A percentile compares a stretch with the other conserved stretches of the same genome.
Evolutionary conservation across 1,139 yeast species (phyloP).

Genomic region (Suhomyces anneliseae): DNA sequence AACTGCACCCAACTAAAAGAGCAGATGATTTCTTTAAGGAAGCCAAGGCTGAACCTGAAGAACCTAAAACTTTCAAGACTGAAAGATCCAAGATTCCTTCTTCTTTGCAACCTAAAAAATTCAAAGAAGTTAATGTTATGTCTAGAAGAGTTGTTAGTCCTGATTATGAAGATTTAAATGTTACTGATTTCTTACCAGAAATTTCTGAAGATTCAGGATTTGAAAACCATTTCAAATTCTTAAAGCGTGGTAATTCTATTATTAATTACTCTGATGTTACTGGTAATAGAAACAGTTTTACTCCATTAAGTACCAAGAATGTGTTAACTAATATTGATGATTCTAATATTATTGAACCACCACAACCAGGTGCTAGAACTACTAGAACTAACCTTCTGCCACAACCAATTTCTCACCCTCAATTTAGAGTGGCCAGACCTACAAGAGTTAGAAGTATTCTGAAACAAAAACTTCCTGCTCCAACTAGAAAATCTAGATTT

Average conservation of each 20-base stretch:
- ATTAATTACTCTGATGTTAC: conserved; percentile 20
- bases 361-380: conserved; percentile 13
- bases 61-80: conserved; percentile 1
- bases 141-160: conserved; percentile 46
- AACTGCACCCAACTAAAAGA: conserved; percentile 15
- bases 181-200: conserved; percentile 46
- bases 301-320: conserved; percentile 33
- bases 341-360: conserved; percentile 23
- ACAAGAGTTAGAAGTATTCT: conserved; percentile 5
- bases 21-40: conserved; percentile 11
- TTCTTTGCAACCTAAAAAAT: conserved; percentile 30
- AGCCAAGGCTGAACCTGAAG: conserved; percentile 1
- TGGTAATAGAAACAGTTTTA: conserved; percentile 24
- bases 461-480: conserved; percentile 4
- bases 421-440: conserved; percentile 9
- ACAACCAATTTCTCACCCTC: conserved; percentile 5
- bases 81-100: conserved; percentile 20
- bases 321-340: conserved; percentile 28
- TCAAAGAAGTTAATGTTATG: conserved; percentile 46
- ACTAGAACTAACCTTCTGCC: conserved; percentile 4
- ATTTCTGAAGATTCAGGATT: conserved; percentile 51
- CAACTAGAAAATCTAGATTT: conserved; percentile 28
- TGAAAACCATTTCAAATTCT: conserved; percentile 36
- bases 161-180: conserved; percentile 37
- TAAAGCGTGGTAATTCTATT: conserved; percentile 20